These are phyloP conservation scores for Paecilomyces dactylethromorphus DNA, from an alignment of 2,329 filamentous ascomycete genomes.

Conservation along the genomic window DNA sequence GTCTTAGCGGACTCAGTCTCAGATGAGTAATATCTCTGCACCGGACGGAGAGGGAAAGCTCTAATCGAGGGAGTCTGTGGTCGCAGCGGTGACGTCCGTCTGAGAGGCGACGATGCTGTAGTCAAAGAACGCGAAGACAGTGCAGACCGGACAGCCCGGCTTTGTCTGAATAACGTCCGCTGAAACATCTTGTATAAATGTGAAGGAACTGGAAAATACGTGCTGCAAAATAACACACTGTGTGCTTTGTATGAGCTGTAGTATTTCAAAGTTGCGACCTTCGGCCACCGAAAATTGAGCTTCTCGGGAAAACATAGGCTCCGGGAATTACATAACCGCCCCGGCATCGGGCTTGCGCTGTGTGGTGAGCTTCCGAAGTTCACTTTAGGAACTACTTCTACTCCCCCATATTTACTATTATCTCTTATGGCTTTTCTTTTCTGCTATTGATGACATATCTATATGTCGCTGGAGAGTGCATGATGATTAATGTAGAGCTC, in stretches of 20 bases:
- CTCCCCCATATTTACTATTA: too few relatives aligned
- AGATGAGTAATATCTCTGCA: conserved; percentile 37
- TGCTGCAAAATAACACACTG: background rate
- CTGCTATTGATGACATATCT: too few relatives aligned
- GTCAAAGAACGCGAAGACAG: conserved; percentile 27
- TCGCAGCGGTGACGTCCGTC: conserved; percentile 28
- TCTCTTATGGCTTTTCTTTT: too few relatives aligned
- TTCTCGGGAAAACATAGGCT: conserved; percentile 4
- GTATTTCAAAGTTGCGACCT: background rate
- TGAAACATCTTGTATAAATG: conserved; percentile 31
- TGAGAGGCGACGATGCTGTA: conserved; percentile 24
- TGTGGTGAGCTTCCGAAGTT: background rate
- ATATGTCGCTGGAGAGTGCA: too few relatives aligned
- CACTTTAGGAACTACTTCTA: too few relatives aligned
- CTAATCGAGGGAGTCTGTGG: conserved; percentile 19
- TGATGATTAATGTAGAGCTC: too few relatives aligned
- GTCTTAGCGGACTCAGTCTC: conserved; percentile 24
- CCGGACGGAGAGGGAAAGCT: conserved; percentile 25
- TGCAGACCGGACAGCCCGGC: conserved; percentile 29
- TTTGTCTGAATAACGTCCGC: conserved; percentile 36
- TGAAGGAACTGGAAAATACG: conserved; percentile 2
- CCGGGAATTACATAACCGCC: conserved; percentile 7
- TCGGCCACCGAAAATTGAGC: conserved; percentile 2
- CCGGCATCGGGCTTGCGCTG: background rate
- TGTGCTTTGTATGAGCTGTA: background rate